phyloP scores from a whole-genome alignment of 2,329 filamentous ascomycete genomes.

The Ophiostoma pallidulum region DNA sequence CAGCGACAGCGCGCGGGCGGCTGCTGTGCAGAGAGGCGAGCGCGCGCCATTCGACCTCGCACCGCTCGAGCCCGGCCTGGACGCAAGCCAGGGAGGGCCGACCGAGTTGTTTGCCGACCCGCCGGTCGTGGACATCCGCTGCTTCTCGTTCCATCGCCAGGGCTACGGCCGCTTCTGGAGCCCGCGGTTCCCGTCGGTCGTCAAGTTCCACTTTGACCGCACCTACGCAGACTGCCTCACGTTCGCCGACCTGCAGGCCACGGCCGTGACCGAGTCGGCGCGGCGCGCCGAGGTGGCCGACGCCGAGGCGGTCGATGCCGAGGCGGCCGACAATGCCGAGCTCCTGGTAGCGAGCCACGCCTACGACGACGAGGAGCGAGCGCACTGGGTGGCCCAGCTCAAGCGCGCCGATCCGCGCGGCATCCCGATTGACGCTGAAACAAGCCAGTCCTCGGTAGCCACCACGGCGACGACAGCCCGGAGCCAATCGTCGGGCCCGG shows the following conservation, averaged over 20 bases:
- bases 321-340: neutral
- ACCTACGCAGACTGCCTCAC: constrained; percentile 58
- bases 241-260: constrained; percentile 58
- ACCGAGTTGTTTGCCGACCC: constrained; percentile 56
- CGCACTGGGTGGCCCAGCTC: constrained; percentile 50
- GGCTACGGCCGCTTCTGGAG: constrained; percentile 62
- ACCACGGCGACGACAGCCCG: constrained; percentile 4
- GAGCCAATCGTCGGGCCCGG: neutral
- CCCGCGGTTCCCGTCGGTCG: constrained; percentile 65
- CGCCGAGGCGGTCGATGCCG: neutral
- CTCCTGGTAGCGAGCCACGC: neutral
- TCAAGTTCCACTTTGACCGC: constrained; percentile 70
- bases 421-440: constrained; percentile 35
- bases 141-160: constrained; percentile 68
- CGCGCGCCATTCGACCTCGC: constrained; percentile 29
- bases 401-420: constrained; percentile 43
- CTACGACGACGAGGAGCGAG: neutral
- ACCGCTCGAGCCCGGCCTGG: constrained; percentile 35
- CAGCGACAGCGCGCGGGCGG: too few relatives aligned
- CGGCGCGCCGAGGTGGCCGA: neutral
- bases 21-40: neutral
- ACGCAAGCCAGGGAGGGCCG: constrained; percentile 31
- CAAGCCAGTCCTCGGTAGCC: constrained; percentile 27
- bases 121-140: constrained; percentile 69
- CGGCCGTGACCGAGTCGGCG: constrained; percentile 38